Evolutionary conservation across 2,329 filamentous ascomycete species (phyloP).

Genomic region (Pseudocercospora pini-densiflorae): DNA sequence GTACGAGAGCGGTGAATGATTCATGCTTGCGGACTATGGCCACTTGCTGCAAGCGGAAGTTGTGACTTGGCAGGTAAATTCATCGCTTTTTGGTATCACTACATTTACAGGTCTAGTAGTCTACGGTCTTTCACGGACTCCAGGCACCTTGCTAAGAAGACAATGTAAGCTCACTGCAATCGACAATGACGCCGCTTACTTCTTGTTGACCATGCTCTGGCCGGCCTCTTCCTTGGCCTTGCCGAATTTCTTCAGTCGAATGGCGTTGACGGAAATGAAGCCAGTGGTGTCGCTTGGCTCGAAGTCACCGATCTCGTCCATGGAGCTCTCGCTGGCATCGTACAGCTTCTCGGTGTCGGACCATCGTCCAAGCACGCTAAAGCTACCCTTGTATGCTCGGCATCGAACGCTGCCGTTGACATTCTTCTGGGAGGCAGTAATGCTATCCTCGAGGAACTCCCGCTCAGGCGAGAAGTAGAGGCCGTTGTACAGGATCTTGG

Average conservation of each 20-base stretch:
- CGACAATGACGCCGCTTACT: not conserved
- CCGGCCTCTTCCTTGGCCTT: slow-evolving; percentile 44
- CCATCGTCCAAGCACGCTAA: slow-evolving; percentile 63
- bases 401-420: slow-evolving; percentile 67
- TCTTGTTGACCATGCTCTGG: slow-evolving; percentile 37
- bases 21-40: not conserved
- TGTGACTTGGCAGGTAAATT: not conserved
- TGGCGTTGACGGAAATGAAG: slow-evolving; percentile 73
- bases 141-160: slow-evolving; percentile 10
- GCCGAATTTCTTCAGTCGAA: slow-evolving; percentile 54
- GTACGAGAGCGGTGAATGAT: not conserved
- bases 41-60: not conserved
- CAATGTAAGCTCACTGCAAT: slow-evolving; percentile 7
- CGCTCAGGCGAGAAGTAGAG: slow-evolving; percentile 73
- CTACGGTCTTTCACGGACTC: slow-evolving; percentile 8
- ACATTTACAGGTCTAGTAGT: slow-evolving; percentile 4
- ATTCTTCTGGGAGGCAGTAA: slow-evolving; percentile 63
- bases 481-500: slow-evolving; percentile 64
- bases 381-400: slow-evolving; percentile 69
- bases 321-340: slow-evolving; percentile 66
- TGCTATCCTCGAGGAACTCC: slow-evolving; percentile 70
- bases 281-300: slow-evolving; percentile 68
- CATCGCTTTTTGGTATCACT: slow-evolving; percentile 8
- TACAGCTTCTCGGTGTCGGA: slow-evolving; percentile 72
- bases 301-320: slow-evolving; percentile 74